Evolutionary conservation across 768 basidiomycete species (phyloP).

Genomic region (Pisolithus marmoratus): DNA sequence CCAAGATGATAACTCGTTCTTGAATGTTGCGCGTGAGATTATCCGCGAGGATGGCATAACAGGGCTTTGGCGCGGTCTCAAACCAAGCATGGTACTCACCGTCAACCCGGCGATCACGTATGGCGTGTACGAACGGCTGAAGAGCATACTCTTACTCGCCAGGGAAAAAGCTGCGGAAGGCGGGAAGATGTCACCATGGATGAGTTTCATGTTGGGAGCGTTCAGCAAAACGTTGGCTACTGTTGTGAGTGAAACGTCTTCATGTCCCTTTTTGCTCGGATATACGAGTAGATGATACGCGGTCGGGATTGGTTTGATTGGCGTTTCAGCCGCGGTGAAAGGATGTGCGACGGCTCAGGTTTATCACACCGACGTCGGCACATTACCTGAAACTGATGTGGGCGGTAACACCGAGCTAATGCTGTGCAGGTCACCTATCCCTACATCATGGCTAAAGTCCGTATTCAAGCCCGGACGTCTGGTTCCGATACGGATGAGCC

Average conservation of each 20-base stretch:
- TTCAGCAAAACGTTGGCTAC: slow-evolving; percentile 94
- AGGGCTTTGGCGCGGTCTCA: slow-evolving; percentile 90
- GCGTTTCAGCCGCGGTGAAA: not conserved
- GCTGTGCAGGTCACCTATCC: slow-evolving; percentile 78
- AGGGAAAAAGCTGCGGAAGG: slow-evolving; percentile 37
- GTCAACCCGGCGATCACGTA: slow-evolving; percentile 98
- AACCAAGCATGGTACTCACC: slow-evolving; percentile 90
- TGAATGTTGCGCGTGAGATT: slow-evolving; percentile 79
- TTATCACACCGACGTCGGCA: not conserved
- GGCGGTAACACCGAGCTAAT: not conserved
- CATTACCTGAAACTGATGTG: not conserved
- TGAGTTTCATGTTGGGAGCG: slow-evolving; percentile 84
- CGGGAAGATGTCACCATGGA: slow-evolving; percentile 68
- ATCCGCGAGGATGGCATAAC: slow-evolving; percentile 81
- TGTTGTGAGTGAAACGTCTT: slow-evolving; percentile 50
- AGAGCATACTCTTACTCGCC: slow-evolving; percentile 61
- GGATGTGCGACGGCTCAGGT: not conserved
- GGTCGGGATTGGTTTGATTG: not conserved
- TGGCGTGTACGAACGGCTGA: slow-evolving; percentile 89
- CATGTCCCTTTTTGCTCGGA: not conserved
- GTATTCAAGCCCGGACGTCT: slow-evolving; percentile 80
- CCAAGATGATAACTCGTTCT: slow-evolving; percentile 56
- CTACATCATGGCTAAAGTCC: slow-evolving; percentile 95
- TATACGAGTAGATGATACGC: not conserved
- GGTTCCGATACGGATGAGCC: slow-evolving; percentile 37